phyloP scores from a whole-genome alignment of 306 rosid genomes.

The Acacia crassicarpa region DNA sequence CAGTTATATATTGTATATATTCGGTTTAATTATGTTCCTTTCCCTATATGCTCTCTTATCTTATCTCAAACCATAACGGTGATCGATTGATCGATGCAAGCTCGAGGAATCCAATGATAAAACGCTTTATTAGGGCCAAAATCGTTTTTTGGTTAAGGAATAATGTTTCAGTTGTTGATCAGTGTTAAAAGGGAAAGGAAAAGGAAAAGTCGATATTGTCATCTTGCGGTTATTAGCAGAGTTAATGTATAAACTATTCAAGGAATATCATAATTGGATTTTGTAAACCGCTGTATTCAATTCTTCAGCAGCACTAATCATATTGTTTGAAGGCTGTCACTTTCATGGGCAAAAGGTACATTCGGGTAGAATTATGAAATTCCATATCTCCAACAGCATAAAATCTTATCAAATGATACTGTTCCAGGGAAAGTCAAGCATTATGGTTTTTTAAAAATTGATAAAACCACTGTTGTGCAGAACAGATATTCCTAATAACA shows the following conservation, averaged over 20 bases:
- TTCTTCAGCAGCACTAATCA: constrained; percentile 41
- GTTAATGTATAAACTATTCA: constrained; percentile 22
- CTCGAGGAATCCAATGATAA: constrained; percentile 59
- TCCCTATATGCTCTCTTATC: constrained; percentile 14
- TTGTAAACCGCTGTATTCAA: constrained; percentile 25
- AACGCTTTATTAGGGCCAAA: constrained; percentile 4
- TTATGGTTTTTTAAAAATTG: constrained; percentile 32
- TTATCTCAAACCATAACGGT: constrained; percentile 17
- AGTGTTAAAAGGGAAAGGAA: constrained; percentile 13
- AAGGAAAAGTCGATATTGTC: constrained; percentile 28
- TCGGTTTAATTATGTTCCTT: constrained; percentile 8
- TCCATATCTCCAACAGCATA: constrained; percentile 38
- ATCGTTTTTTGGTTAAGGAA: constrained; percentile 16
- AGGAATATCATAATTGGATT: constrained; percentile 41
- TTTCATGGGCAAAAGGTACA: constrained; percentile 32
- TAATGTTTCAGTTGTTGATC: constrained; percentile 28
- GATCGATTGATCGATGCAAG: constrained; percentile 23
- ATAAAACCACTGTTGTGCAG: constrained; percentile 26
- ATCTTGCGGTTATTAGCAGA: constrained; percentile 31
- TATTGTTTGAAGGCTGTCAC: constrained; percentile 37
- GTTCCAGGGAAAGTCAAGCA: constrained; percentile 47
- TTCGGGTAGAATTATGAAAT: constrained; percentile 45
- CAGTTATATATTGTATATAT: neutral
- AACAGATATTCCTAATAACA: constrained; percentile 50
- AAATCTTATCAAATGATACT: constrained; percentile 41